Conservation (phyloP, 345 rosid species). For the Moricandia arvensis region DNA sequence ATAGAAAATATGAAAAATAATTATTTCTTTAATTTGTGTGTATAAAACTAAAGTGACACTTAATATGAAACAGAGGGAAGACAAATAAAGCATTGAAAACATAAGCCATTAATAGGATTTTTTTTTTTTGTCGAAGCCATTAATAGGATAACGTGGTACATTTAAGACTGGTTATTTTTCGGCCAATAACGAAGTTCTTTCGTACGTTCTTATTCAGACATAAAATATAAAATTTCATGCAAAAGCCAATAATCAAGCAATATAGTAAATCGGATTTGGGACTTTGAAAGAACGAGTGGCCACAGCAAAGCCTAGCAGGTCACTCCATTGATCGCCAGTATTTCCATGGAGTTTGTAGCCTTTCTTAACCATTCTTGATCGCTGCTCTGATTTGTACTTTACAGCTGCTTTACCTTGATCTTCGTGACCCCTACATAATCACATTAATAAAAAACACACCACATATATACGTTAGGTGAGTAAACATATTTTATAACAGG, state of each 20-base stretch:
- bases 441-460: background rate
- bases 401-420: constrained; percentile 62
- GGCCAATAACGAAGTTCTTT: background rate
- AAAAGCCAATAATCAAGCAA: constrained; percentile 29
- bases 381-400: constrained; percentile 53
- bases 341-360: constrained; percentile 69
- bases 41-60: too few species aligned
- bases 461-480: background rate
- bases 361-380: constrained; percentile 29
- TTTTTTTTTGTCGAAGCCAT: too few species aligned
- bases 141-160: background rate
- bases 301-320: constrained; percentile 60
- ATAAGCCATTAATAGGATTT: too few species aligned
- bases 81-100: too few species aligned
- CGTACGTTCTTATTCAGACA: background rate
- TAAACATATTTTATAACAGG: background rate
- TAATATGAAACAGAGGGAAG: too few species aligned
- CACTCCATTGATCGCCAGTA: constrained; percentile 95
- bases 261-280: constrained; percentile 76
- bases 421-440: constrained; percentile 40
- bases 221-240: background rate
- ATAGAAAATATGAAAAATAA: too few species aligned
- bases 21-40: too few species aligned
- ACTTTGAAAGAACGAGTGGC: constrained; percentile 71
- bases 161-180: background rate